Base-by-base conservation (phyloP, 2,329 filamentous ascomycete genomes). In the Davidsoniella virescens region DNA sequence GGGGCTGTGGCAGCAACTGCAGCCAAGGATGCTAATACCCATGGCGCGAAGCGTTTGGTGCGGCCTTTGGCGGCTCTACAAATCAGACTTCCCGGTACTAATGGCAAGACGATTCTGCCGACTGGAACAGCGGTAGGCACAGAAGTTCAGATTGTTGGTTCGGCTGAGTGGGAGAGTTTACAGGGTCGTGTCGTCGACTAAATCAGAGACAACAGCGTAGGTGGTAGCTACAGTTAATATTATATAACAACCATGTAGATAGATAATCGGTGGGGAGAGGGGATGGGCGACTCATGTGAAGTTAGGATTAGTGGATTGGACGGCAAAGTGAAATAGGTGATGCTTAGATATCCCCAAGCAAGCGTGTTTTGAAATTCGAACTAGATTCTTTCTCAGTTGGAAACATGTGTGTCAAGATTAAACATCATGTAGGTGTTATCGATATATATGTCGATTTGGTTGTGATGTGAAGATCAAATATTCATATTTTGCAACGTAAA, bases 81-180 rank as follows among this genome's bases (percentile, higher is more conserved):
- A 56, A 73, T 77, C 37, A 61, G 66, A 33, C 60, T 78, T 44
- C 70, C 71, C 5, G 70, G 65, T 9, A 51, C 54, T 3, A 65
- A 70, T 37, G 70, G 68, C 45, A 73, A 73, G 61, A 57, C 62
- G 52, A 59, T 68, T 45, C 55, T 61, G 4, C 29, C 29, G 7
- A 33, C 29, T 9, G 29, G 29, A 67, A 63, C 7, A 54, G 58
- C 10, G 63, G 64, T 8, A 54, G 57, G 10, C 63, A 63, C 10
- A 57, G 62, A 68, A 12, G 70, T 76, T 45, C 68, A 70, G 55
- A 71, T 78, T 58, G 68, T 72, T 2, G 72, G 71, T 53, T 71
- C 70, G 16, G 61, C 64, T 48, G 72, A 76, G 61, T 78, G 74
- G 75, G 73, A 75, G 56, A 67, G 66, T 12, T 57, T 76, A 51